Conservation (phyloP, 2,329 filamentous ascomycete species). For the Stagonosporopsis vannaccii region DNA sequence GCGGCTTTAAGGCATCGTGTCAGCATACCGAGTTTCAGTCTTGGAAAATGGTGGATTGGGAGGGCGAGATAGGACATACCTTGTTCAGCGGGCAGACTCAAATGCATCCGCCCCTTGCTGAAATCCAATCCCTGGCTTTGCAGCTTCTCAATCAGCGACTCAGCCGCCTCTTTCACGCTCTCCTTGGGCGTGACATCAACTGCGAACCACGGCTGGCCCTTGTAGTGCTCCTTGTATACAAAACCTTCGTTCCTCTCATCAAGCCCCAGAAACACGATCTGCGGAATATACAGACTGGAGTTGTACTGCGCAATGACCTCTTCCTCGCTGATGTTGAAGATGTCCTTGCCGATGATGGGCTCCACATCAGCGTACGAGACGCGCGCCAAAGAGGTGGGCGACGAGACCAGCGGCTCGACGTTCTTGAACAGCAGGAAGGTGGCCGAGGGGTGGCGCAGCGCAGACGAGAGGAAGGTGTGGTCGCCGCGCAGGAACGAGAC, state of each 20-base stretch:
- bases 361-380: conserved; percentile 73
- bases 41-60: neutral
- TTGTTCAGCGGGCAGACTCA: conserved; percentile 67
- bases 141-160: conserved; percentile 65
- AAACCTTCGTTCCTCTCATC: conserved; percentile 70
- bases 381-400: conserved; percentile 69
- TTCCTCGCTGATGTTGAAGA: conserved; percentile 75
- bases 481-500: conserved; percentile 79
- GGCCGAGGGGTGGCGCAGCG: conserved; percentile 70
- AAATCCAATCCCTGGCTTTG: conserved; percentile 71
- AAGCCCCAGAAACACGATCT: conserved; percentile 84
- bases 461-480: conserved; percentile 71
- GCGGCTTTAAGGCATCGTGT: conserved; percentile 67
- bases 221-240: conserved; percentile 72
- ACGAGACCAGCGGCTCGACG: conserved; percentile 74
- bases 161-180: conserved; percentile 67
- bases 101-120: conserved; percentile 69
- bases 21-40: neutral
- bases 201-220: conserved; percentile 85
- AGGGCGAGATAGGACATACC: conserved; percentile 58
- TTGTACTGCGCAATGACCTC: conserved; percentile 77
- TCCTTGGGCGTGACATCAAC: conserved; percentile 83
- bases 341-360: conserved; percentile 72
- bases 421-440: conserved; percentile 81
- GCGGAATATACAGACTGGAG: conserved; percentile 70